Evolutionary conservation across 805 yeast genomes (phyloP).

Genomic region (Candida adriatica): DNA sequence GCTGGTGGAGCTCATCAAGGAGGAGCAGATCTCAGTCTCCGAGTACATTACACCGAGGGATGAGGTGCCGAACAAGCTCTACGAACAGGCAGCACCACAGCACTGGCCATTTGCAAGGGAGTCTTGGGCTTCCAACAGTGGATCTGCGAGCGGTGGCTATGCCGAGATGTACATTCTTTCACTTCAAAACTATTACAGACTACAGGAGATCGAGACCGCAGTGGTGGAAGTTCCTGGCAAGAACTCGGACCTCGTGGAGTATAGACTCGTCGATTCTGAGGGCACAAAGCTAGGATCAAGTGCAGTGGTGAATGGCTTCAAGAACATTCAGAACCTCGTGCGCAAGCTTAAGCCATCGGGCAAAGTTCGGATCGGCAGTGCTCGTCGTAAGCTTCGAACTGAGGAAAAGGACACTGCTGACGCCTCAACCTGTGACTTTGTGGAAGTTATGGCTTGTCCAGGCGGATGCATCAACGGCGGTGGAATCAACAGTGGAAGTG

Average conservation of each 20-base stretch:
- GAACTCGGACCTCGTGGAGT: conserved; percentile 66
- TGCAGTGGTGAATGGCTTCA: conserved; percentile 80
- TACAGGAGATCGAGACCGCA: conserved; percentile 11
- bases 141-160: conserved; percentile 88
- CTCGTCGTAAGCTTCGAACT: conserved; percentile 17
- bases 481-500: conserved; percentile 48
- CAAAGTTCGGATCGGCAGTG: conserved; percentile 20
- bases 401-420: conserved; percentile 35
- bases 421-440: conserved; percentile 65
- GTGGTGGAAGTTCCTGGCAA: conserved; percentile 50
- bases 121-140: conserved; percentile 70
- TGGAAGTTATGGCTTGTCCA: conserved; percentile 98
- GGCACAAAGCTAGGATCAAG: conserved; percentile 43
- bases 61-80: conserved; percentile 21
- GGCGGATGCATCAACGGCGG: conserved; percentile 98
- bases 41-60: conserved; percentile 17
- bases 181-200: conserved; percentile 24
- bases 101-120: conserved; percentile 53
- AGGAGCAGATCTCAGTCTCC: conserved; percentile 36
- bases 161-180: conserved; percentile 58
- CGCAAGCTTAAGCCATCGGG: conserved; percentile 47
- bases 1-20: conserved; percentile 62
- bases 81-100: conserved; percentile 39
- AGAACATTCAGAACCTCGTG: conserved; percentile 90
- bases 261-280: conserved; percentile 39